phyloP scores from a whole-genome alignment of 2,329 filamentous ascomycete genomes.

The Paramyrothecium roridum region DNA sequence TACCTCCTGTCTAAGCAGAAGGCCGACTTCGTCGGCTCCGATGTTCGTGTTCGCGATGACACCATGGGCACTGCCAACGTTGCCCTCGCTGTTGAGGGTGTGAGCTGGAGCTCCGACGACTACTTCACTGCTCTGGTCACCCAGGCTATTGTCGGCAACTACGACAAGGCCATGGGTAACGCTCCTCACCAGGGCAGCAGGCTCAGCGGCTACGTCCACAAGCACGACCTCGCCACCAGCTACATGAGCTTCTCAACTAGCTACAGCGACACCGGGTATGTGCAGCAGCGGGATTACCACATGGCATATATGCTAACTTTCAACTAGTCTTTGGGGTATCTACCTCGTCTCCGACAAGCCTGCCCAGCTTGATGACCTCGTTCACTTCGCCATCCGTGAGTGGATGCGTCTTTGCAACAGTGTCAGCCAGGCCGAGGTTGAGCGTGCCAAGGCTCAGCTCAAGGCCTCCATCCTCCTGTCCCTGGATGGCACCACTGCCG shows the following conservation, averaged over 20 bases:
- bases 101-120: conserved; percentile 98
- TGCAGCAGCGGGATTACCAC: conserved; percentile 8
- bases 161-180: conserved; percentile 98
- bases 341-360: conserved; percentile 93
- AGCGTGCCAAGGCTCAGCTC: conserved; percentile 98
- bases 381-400: conserved; percentile 97
- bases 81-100: conserved; percentile 97
- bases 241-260: conserved; percentile 99
- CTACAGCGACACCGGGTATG: conserved; percentile 98
- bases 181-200: conserved; percentile 97
- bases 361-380: conserved; percentile 85
- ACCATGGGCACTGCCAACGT: conserved; percentile 96
- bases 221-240: conserved; percentile 96
- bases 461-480: conserved; percentile 97
- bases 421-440: conserved; percentile 85
- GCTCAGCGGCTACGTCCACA: conserved; percentile 90
- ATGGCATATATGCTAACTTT: conserved; percentile 16
- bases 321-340: conserved; percentile 91
- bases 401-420: conserved; percentile 92
- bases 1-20: conserved; percentile 77
- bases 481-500: conserved; percentile 93
- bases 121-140: conserved; percentile 98
- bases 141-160: conserved; percentile 99
- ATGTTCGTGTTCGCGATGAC: conserved; percentile 93
- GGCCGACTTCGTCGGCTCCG: conserved; percentile 95